phyloP scores from a whole-genome alignment of 164 flowering plant species.

The Chimonanthus salicifolius region DNA sequence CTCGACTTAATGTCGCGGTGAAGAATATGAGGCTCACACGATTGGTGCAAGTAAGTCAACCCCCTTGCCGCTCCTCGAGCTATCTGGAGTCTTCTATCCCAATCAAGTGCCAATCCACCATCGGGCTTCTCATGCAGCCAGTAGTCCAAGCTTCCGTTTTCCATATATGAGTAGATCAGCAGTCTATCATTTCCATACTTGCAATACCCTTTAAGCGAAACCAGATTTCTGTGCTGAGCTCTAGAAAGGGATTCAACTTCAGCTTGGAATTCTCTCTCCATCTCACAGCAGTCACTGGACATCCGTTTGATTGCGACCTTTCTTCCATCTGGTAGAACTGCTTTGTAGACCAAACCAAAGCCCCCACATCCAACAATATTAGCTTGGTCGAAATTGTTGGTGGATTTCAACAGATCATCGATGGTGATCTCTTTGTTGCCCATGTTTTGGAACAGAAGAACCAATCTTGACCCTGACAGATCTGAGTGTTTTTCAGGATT shows the following conservation, averaged over 20 bases:
- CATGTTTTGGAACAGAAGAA: slow-evolving; percentile 42
- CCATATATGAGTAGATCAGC: slow-evolving; percentile 71
- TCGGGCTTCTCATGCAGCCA: slow-evolving; percentile 77
- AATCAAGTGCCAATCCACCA: slow-evolving; percentile 46
- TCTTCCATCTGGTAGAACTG: slow-evolving; percentile 52
- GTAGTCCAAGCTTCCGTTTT: slow-evolving; percentile 78
- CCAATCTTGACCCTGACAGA: slow-evolving; percentile 29
- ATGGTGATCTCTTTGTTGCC: slow-evolving; percentile 45
- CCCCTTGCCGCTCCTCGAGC: slow-evolving; percentile 71
- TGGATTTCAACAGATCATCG: slow-evolving; percentile 52
- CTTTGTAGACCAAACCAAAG: slow-evolving; percentile 72
- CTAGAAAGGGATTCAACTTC: slow-evolving; percentile 72
- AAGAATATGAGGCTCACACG: slow-evolving; percentile 65
- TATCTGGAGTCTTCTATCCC: slow-evolving; percentile 59
- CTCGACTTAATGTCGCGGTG: slow-evolving; percentile 84
- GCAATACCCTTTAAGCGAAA: slow-evolving; percentile 67
- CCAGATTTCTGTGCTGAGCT: slow-evolving; percentile 76
- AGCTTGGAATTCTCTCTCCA: slow-evolving; percentile 75
- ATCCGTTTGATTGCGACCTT: slow-evolving; percentile 69
- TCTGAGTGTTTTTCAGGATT: slow-evolving; percentile 19
- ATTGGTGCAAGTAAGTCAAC: slow-evolving; percentile 63
- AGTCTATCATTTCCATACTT: slow-evolving; percentile 46
- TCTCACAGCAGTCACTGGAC: slow-evolving; percentile 68
- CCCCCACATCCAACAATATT: slow-evolving; percentile 80
- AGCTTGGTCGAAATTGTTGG: slow-evolving; percentile 66